These are phyloP conservation scores for Starmerella stigmatis DNA, from an alignment of 805 yeast genomes.

Conservation along the genomic window DNA sequence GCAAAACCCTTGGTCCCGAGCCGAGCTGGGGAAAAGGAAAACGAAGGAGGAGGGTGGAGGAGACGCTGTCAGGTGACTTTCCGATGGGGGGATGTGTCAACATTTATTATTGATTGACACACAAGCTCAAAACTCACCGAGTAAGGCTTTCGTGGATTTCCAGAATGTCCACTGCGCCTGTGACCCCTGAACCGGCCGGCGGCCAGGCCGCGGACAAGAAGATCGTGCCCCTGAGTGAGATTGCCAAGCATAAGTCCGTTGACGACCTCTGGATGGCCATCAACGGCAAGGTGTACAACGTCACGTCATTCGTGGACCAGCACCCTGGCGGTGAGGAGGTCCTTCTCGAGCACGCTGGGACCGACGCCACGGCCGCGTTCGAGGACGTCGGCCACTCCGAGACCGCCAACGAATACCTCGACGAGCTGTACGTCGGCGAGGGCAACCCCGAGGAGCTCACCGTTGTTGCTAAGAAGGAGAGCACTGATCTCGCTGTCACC, in stretches of 20 bases:
- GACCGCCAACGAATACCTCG: conserved; percentile 75
- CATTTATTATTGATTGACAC: too few relatives aligned
- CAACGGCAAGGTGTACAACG: conserved; percentile 57
- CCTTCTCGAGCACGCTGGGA: conserved; percentile 66
- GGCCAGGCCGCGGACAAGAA: conserved; percentile 12
- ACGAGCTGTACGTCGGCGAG: conserved; percentile 61
- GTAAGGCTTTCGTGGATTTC: too few relatives aligned
- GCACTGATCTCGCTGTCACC: conserved; percentile 21
- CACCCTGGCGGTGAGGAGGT: conserved; percentile 88
- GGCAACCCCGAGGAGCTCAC: conserved; percentile 45
- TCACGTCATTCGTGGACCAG: conserved; percentile 43
- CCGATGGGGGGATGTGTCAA: conserved; percentile 6
- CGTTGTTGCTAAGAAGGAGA: conserved; percentile 17
- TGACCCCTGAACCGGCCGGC: too few relatives aligned
- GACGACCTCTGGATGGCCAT: conserved; percentile 65
- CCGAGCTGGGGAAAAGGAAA: too few relatives aligned
- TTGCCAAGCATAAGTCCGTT: conserved; percentile 36
- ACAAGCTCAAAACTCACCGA: too few relatives aligned
- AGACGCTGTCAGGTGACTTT: conserved; percentile 1
- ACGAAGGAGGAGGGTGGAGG: too few relatives aligned
- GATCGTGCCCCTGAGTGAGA: conserved; percentile 35
- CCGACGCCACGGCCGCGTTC: conserved; percentile 60
- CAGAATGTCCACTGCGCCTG: too few relatives aligned
- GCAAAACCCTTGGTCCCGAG: too few relatives aligned
- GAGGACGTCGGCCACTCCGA: conserved; percentile 95